Evolutionary conservation across 2,329 filamentous ascomycete species (phyloP).

Genomic region (Pseudopyricularia cyperi): DNA sequence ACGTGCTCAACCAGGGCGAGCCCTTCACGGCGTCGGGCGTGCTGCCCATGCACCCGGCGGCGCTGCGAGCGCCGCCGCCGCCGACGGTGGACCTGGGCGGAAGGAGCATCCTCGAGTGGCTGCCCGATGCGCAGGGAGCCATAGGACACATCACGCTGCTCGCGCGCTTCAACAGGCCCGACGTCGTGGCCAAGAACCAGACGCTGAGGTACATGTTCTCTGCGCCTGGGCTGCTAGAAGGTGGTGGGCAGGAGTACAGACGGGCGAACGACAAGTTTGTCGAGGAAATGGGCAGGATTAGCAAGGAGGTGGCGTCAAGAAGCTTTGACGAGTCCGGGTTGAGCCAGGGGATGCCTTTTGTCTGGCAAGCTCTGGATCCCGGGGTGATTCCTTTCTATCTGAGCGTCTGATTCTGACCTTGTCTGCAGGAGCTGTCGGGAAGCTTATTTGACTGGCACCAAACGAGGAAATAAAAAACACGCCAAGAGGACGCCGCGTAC

Average conservation of each 20-base stretch:
- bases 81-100: constrained; percentile 16
- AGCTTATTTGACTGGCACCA: too few species aligned
- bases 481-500: too few species aligned
- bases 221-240: constrained; percentile 17
- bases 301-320: constrained; percentile 20
- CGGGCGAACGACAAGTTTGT: constrained; percentile 21
- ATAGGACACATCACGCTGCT: constrained; percentile 22
- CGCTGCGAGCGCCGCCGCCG: constrained; percentile 25
- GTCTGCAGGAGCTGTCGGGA: too few species aligned
- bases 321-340: constrained; percentile 27
- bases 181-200: constrained; percentile 19
- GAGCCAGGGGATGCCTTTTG: constrained; percentile 31
- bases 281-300: constrained; percentile 22
- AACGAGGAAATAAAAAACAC: too few species aligned
- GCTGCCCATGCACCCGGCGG: constrained; percentile 27
- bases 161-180: constrained; percentile 26
- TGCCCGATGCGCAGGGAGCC: constrained; percentile 18
- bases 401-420: constrained; percentile 5
- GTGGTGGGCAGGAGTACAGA: constrained; percentile 17
- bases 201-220: constrained; percentile 28
- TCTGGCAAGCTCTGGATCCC: constrained; percentile 18
- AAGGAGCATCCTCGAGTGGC: constrained; percentile 17
- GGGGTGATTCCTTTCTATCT: constrained; percentile 9
- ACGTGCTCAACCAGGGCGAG: constrained; percentile 27
- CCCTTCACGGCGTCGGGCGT: constrained; percentile 20